Conservation (phyloP, 805 yeast species). For the Starmerella ratchasimensis region DNA sequence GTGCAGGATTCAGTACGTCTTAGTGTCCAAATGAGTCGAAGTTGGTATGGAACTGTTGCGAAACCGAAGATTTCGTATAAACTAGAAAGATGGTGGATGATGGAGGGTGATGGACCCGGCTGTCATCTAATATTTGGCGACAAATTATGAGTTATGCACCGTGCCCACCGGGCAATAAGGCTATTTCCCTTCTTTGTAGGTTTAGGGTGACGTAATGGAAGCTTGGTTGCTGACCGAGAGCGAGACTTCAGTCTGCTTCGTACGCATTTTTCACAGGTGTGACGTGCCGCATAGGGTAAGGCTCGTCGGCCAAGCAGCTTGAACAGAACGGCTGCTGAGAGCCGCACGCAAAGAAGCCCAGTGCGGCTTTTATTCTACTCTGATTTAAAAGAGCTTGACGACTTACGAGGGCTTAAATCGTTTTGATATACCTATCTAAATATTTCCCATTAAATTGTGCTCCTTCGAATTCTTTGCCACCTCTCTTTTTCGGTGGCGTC, state of each 20-base stretch:
- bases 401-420: too few relatives aligned
- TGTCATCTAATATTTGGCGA: slow-evolving; percentile 5
- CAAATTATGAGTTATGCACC: slow-evolving; percentile 6
- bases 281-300: background rate
- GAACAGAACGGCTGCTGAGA: background rate
- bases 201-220: background rate
- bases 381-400: too few relatives aligned
- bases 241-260: background rate
- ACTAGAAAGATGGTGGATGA: too few relatives aligned
- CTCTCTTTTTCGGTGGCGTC: too few relatives aligned
- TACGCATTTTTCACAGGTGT: background rate
- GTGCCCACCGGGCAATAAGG: slow-evolving; percentile 16
- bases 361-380: slow-evolving; percentile 2
- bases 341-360: slow-evolving; percentile 9
- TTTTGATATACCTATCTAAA: too few relatives aligned
- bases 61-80: too few relatives aligned
- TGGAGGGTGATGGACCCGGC: background rate
- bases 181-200: background rate
- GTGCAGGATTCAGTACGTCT: background rate
- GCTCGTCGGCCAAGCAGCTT: background rate
- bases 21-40: too few relatives aligned
- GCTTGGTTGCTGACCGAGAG: slow-evolving; percentile 2
- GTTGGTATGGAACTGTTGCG: too few relatives aligned
- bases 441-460: too few relatives aligned
- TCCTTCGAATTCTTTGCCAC: too few relatives aligned